Evolutionary conservation across 1,284 basidiomycete genomes (phyloP).

Genomic region (Leccinum solheimii): DNA sequence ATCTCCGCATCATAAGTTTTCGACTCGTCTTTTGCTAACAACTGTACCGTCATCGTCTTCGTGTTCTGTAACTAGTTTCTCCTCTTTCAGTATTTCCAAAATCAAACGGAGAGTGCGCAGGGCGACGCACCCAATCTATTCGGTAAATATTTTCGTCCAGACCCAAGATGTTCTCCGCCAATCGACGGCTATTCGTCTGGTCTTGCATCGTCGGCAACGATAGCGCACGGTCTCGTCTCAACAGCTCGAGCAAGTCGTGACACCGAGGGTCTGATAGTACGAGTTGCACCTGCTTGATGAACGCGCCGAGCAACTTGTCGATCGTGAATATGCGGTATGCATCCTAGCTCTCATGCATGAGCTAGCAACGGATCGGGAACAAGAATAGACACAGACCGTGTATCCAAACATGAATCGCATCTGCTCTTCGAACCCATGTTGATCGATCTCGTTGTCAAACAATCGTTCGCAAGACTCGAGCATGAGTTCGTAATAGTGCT

Average conservation of each 20-base stretch:
- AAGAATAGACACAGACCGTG: conserved; percentile 43
- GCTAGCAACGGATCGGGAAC: not conserved
- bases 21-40: conserved; percentile 88
- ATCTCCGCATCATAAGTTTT: conserved; percentile 86
- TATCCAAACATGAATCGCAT: conserved; percentile 90
- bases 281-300: conserved; percentile 86
- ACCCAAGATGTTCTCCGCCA: conserved; percentile 81
- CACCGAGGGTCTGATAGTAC: conserved; percentile 80
- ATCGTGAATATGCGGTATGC: conserved; percentile 89
- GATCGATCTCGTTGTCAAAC: conserved; percentile 92
- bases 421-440: conserved; percentile 85
- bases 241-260: conserved; percentile 79
- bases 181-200: conserved; percentile 81
- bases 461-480: conserved; percentile 87
- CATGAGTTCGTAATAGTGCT: conserved; percentile 80
- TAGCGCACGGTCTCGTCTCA: conserved; percentile 76
- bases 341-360: conserved; percentile 41
- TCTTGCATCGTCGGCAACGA: conserved; percentile 72
- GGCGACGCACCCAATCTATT: conserved; percentile 79
- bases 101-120: not conserved
- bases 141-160: conserved; percentile 92
- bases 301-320: conserved; percentile 88
- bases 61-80: conserved; percentile 60
- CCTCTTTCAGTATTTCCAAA: conserved; percentile 10
- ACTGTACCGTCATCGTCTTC: conserved; percentile 78